Base-by-base conservation (phyloP, 2,329 filamentous ascomycete genomes). In the Fusarium avenaceum region DNA sequence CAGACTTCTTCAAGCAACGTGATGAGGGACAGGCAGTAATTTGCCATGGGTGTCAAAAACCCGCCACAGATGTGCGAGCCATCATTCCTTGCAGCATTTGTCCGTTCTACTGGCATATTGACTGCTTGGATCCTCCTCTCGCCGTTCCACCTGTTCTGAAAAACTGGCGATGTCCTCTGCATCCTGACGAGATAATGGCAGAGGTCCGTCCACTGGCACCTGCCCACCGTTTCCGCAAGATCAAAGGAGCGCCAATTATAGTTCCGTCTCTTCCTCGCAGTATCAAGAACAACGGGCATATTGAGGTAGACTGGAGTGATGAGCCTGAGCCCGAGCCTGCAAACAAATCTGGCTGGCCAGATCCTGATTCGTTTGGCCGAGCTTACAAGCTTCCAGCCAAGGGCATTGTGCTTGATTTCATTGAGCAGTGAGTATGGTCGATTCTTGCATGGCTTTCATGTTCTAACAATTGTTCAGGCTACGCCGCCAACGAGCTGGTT, bases 71-170 rank as follows among this genome's bases (percentile, higher is more conserved):
- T 66, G 72, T 76, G 38, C 88, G 91, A 26, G 87, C 90, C 70
- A 94, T 98, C 72, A 91, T 97, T 70, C 89, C 91, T 45, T 99
- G 95, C 82, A 94, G 94, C 78, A 88, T 86, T 74, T 99, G 95
- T 79, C 84, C 87, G 14, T 85, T 93, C 33, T 86, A 90, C 75
- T 99, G 94, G 92, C 96, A 99, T 81, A 84, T 97, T 51, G 95
- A 98, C 79, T 99, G 96, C 79, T 83, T 97, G 17, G 90, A 96
- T 75, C 92, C 93, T 28, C 94, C 95, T 33, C 81, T 94, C 75
- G 89, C 94, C 33, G 89, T 92, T 56, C 92, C 93, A 39, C 94
- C 94, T 13, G 86, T 89, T 50, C 84, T 90, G 51, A 89, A 90
- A 74, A 91, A 89, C 56, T 99, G 94, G 93, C 91, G 89, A 79